Evolutionary conservation across 306 rosid species (phyloP).

Genomic region (Ceratonia siliqua): DNA sequence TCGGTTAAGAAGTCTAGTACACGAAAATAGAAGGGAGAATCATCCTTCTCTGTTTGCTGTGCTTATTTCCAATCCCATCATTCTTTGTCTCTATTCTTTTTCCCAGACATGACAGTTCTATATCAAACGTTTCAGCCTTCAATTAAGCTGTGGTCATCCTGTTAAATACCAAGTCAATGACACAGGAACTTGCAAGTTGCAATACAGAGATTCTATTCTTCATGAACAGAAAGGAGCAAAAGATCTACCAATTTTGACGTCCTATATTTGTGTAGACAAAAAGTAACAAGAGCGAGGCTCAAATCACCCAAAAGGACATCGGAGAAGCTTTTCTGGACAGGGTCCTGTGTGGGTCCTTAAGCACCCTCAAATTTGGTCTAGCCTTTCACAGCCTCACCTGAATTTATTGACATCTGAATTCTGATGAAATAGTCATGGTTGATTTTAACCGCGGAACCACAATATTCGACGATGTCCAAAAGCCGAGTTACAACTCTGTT

Average conservation of each 20-base stretch:
- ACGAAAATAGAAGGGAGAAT: background rate
- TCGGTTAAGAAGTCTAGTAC: background rate
- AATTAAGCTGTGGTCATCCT: background rate
- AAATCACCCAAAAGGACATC: background rate
- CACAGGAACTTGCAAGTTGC: background rate
- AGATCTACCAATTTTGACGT: background rate
- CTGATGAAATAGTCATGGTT: no score
- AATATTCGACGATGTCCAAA: no score
- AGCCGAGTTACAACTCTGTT: no score
- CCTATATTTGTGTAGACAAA: background rate
- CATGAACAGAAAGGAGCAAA: background rate
- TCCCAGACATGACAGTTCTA: background rate
- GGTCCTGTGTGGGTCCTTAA: conserved; percentile 7
- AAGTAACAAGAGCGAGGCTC: background rate
- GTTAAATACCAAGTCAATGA: background rate
- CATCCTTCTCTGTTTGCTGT: background rate
- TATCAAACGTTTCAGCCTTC: background rate
- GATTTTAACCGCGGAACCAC: no score
- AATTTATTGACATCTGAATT: no score
- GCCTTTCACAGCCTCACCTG: no score
- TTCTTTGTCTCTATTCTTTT: background rate
- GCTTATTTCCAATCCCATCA: background rate
- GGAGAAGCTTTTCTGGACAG: conserved; percentile 14
- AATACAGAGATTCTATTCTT: background rate
- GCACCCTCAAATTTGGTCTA: background rate